These are phyloP conservation scores for Ceratopteris richardii DNA, from an alignment of 75 land plant genomes.

Conservation along the genomic window DNA sequence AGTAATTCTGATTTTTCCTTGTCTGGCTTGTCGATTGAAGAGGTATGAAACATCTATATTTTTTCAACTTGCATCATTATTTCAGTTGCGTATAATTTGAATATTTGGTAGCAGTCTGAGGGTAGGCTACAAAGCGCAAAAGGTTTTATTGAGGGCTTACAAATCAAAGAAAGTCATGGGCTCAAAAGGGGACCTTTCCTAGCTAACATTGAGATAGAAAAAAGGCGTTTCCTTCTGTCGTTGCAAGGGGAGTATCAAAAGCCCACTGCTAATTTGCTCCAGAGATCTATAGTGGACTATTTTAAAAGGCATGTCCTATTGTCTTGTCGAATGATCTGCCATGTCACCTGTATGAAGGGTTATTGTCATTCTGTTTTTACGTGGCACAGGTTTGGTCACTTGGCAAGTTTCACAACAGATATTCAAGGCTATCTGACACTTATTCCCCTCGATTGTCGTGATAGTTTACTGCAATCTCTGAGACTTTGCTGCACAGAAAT, in stretches of 20 bases:
- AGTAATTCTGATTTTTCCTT: too few species aligned
- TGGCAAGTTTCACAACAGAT: slow-evolving; percentile 78
- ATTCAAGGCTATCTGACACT: slow-evolving; percentile 41
- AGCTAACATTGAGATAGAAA: slow-evolving; percentile 65
- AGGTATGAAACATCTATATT: neutral
- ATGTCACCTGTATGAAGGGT: neutral
- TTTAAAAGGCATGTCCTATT: slow-evolving; percentile 47
- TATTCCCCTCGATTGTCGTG: slow-evolving; percentile 8
- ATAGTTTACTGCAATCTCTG: slow-evolving; percentile 10
- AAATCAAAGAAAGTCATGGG: slow-evolving; percentile 24
- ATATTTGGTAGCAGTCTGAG: slow-evolving; percentile 46
- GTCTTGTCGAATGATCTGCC: too few species aligned
- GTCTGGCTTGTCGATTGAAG: neutral
- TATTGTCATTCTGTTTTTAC: neutral
- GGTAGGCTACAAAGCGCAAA: slow-evolving; percentile 42
- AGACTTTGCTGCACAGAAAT: slow-evolving; percentile 4
- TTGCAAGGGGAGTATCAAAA: neutral
- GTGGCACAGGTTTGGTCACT: slow-evolving; percentile 68
- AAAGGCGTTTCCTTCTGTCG: slow-evolving; percentile 11
- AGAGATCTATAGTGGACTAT: slow-evolving; percentile 30
- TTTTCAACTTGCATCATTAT: neutral
- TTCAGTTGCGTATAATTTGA: neutral
- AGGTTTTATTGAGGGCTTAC: slow-evolving; percentile 43
- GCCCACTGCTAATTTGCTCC: neutral
- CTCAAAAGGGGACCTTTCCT: slow-evolving; percentile 61